phyloP scores from a whole-genome alignment of 2,329 filamentous ascomycete species.

The Phyllosticta ampelicida region DNA sequence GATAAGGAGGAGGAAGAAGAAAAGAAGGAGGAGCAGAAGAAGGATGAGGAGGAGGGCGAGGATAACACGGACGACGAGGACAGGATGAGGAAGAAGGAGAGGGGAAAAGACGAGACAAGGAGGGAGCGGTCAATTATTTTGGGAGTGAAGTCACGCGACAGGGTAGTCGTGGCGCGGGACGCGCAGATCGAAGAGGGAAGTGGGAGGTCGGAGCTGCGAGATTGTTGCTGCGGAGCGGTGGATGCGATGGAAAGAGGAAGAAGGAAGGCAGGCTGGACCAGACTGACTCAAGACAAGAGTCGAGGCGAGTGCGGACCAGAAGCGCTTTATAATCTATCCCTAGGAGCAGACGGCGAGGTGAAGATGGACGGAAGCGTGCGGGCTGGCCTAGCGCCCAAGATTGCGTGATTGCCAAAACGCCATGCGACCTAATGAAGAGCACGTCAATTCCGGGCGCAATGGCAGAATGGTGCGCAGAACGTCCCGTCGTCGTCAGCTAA shows the following conservation, averaged over 20 bases:
- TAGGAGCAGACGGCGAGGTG: too few relatives aligned
- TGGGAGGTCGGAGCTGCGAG: not conserved
- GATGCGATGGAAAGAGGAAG: not conserved
- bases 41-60: too few relatives aligned
- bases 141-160: constrained; percentile 7
- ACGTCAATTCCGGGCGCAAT: constrained; percentile 6
- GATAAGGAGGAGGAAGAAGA: too few relatives aligned
- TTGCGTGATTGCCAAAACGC: constrained; percentile 9
- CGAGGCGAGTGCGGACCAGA: not conserved
- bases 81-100: too few relatives aligned
- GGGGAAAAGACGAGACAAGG: too few relatives aligned
- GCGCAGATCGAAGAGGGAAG: not conserved
- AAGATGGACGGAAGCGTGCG: constrained; percentile 4
- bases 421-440: not conserved
- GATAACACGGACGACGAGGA: too few relatives aligned
- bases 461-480: not conserved
- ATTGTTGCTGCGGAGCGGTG: not conserved
- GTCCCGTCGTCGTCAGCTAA: not conserved
- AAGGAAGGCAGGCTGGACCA: not conserved
- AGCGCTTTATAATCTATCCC: constrained; percentile 6
- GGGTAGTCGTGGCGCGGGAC: not conserved
- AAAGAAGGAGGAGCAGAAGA: not conserved
- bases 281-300: not conserved
- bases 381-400: constrained; percentile 1
- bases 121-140: not conserved